A percentile compares a stretch with the other conserved stretches of the same genome.
Evolutionary conservation across 371 early-diverging fungal species (phyloP).

Genomic region (Dichotomocladium elegans): DNA sequence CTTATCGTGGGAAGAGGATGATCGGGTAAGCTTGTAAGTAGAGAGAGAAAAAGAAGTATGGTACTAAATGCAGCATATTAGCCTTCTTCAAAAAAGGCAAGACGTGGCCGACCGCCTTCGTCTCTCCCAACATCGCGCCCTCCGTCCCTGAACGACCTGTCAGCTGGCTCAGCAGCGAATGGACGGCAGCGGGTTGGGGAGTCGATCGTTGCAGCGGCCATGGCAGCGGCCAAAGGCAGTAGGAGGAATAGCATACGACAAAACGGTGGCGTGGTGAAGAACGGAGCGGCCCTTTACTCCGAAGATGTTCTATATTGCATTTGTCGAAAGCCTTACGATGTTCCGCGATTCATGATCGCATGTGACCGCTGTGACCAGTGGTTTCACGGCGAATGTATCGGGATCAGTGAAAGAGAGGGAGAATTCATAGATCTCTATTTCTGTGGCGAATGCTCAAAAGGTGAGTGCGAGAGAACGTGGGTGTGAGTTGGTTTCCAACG

Average conservation of each 20-base stretch:
- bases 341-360: constrained; percentile 58
- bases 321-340: constrained; percentile 52
- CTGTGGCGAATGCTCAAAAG: constrained; percentile 50
- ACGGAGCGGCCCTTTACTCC: neutral
- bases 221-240: constrained; percentile 4
- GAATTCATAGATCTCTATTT: constrained; percentile 57
- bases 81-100: constrained; percentile 9
- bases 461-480: constrained; percentile 7
- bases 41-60: neutral
- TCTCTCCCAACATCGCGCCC: too few relatives aligned
- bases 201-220: constrained; percentile 5
- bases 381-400: constrained; percentile 67
- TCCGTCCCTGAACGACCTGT: too few relatives aligned
- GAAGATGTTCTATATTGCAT: constrained; percentile 44
- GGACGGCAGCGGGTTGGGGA: neutral
- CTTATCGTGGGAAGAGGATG: constrained; percentile 9
- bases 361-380: constrained; percentile 65
- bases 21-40: constrained; percentile 8
- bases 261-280: neutral
- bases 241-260: constrained; percentile 5
- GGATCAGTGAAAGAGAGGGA: constrained; percentile 54
- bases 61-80: neutral
- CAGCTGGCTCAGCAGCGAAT: neutral
- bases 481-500: neutral
- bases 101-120: constrained; percentile 3